Conservation (phyloP, 805 yeast species). For the Ogataea populi-albae region DNA sequence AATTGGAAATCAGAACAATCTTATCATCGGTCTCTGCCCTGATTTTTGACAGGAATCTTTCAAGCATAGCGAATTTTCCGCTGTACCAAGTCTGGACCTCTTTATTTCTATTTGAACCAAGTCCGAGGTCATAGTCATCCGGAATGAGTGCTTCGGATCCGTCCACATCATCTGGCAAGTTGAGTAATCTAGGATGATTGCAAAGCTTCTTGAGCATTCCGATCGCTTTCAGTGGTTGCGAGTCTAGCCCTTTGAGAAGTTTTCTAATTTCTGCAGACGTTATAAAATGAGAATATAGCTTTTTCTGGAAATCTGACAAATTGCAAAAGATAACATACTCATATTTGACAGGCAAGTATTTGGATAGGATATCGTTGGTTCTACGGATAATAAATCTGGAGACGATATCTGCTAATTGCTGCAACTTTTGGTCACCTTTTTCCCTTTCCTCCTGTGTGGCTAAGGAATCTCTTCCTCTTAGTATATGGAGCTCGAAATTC, state of each 20-base stretch:
- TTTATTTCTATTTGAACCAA: conserved; percentile 52
- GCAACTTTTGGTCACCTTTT: conserved; percentile 65
- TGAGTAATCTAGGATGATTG: conserved; percentile 86
- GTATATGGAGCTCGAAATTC: conserved; percentile 76
- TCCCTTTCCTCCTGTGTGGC: conserved; percentile 77
- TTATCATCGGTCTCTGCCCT: conserved; percentile 84
- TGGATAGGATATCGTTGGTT: conserved; percentile 90
- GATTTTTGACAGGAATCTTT: conserved; percentile 77
- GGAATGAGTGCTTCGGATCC: conserved; percentile 69
- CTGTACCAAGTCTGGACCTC: conserved; percentile 79
- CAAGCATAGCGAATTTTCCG: conserved; percentile 82
- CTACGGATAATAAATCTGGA: conserved; percentile 90
- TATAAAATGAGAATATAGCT: conserved; percentile 69
- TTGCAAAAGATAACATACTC: conserved; percentile 96
- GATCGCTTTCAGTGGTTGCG: conserved; percentile 88
- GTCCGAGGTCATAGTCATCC: conserved; percentile 60
- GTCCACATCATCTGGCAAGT: conserved; percentile 72
- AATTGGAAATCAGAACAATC: conserved; percentile 90
- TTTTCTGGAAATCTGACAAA: conserved; percentile 71
- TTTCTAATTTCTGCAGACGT: conserved; percentile 74
- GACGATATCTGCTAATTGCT: conserved; percentile 70
- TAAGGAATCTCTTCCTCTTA: conserved; percentile 84
- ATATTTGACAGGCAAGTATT: conserved; percentile 91
- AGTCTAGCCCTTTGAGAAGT: conserved; percentile 61
- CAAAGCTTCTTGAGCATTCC: conserved; percentile 86